Conservation (phyloP, 2,329 filamentous ascomycete species). For the Geosmithia flava region DNA sequence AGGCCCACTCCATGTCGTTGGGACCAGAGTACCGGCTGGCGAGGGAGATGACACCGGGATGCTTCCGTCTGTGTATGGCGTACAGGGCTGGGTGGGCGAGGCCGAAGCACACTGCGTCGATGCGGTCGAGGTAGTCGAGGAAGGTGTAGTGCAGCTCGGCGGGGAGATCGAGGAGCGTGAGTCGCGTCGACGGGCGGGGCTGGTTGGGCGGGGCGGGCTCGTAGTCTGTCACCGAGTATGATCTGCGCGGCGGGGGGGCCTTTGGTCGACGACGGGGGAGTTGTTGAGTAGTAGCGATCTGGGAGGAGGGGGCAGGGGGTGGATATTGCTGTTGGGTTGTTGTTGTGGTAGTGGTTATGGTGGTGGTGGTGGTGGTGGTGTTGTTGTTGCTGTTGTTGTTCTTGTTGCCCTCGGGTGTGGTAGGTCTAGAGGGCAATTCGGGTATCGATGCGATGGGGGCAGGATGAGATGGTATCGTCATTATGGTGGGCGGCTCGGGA, state of each 20-base stretch:
- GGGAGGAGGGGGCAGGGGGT: not conserved
- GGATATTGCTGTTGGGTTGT: not conserved
- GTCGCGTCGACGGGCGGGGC: constrained; percentile 30
- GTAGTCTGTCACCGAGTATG: constrained; percentile 48
- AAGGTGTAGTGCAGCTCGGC: constrained; percentile 47
- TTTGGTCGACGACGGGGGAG: constrained; percentile 15
- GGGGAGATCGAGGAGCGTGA: constrained; percentile 40
- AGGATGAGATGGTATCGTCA: constrained; percentile 12
- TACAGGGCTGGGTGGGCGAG: constrained; percentile 47
- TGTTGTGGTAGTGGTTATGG: not conserved
- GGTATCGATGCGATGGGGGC: not conserved
- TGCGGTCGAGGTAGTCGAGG: constrained; percentile 51
- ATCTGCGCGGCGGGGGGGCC: constrained; percentile 36
- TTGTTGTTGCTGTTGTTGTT: not conserved
- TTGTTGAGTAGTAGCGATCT: constrained; percentile 8
- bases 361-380: not conserved
- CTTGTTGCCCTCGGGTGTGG: not conserved
- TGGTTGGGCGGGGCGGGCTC: constrained; percentile 34
- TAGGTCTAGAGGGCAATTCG: not conserved
- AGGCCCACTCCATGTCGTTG: constrained; percentile 52
- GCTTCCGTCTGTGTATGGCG: constrained; percentile 41
- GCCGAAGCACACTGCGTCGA: constrained; percentile 50
- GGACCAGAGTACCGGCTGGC: constrained; percentile 44
- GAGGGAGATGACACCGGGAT: constrained; percentile 39
- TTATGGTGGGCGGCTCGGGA: constrained; percentile 13